Evolutionary conservation across 805 yeast species (phyloP).

Genomic region (Candida schatavii): DNA sequence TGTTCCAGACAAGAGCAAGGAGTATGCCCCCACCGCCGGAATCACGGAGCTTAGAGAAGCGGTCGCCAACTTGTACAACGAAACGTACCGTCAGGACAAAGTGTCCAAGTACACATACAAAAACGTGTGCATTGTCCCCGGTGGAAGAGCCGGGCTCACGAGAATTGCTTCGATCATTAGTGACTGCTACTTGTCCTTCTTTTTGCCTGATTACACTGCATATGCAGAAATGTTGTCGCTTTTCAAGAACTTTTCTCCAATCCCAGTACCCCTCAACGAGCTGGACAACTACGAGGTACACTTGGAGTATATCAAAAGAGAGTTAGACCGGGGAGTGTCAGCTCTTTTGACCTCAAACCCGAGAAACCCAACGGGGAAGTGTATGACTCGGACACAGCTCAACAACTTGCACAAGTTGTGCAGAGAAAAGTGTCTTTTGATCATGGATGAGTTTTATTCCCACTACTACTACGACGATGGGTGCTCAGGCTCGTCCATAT

Average conservation of each 20-base stretch:
- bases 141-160: constrained; percentile 61
- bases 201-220: constrained; percentile 63
- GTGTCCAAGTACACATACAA: constrained; percentile 55
- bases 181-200: constrained; percentile 58
- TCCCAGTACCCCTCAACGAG: constrained; percentile 59
- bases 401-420: constrained; percentile 50
- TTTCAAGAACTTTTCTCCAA: constrained; percentile 60
- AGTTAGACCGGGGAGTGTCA: constrained; percentile 54
- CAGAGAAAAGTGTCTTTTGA: constrained; percentile 50
- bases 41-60: constrained; percentile 53
- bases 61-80: constrained; percentile 56
- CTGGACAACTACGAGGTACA: constrained; percentile 56
- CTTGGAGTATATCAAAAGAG: constrained; percentile 49
- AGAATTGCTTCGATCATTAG: constrained; percentile 59
- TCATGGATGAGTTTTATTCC: constrained; percentile 64
- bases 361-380: constrained; percentile 59
- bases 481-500: constrained; percentile 50
- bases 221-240: constrained; percentile 63
- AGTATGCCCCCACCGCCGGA: constrained; percentile 62
- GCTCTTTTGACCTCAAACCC: constrained; percentile 61
- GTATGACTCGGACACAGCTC: constrained; percentile 47
- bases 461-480: constrained; percentile 55
- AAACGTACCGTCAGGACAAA: constrained; percentile 47
- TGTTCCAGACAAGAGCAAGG: constrained; percentile 47
- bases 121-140: constrained; percentile 62